A percentile compares a stretch with the other conserved stretches of the same genome.
phyloP scores from a whole-genome alignment of 2,329 filamentous ascomycete genomes.

The Alternaria incomplexa region DNA sequence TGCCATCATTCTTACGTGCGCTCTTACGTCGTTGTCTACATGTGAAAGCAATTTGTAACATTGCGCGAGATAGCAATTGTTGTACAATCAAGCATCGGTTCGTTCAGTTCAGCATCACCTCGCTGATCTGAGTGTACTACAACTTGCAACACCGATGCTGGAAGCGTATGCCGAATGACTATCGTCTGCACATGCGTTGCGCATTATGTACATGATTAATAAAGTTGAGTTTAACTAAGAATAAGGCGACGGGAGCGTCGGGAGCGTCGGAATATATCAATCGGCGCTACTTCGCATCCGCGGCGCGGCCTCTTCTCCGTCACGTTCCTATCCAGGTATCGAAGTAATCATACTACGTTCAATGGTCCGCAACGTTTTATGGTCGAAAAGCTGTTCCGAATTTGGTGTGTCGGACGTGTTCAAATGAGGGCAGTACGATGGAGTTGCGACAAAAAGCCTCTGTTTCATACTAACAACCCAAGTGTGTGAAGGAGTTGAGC shows the following conservation, averaged over 20 bases:
- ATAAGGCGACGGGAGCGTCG: neutral
- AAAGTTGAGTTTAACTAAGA: neutral
- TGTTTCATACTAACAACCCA: neutral
- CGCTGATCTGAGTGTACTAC: neutral
- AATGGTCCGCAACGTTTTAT: neutral
- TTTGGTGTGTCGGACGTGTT: neutral
- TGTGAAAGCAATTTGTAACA: neutral
- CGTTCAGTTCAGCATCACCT: too few species aligned
- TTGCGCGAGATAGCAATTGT: neutral
- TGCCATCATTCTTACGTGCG: neutral
- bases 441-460: neutral
- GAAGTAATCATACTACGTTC: neutral
- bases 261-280: neutral
- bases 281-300: neutral
- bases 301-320: neutral
- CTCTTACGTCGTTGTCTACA: neutral
- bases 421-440: neutral
- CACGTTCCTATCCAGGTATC: neutral
- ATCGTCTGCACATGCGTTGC: neutral
- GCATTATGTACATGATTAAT: neutral
- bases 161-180: neutral
- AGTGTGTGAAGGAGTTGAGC: neutral
- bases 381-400: neutral
- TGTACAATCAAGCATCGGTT: neutral
- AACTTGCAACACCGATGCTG: neutral